Evolutionary conservation across 306 rosid genomes (phyloP).

Genomic region (Nissolia schottii): DNA sequence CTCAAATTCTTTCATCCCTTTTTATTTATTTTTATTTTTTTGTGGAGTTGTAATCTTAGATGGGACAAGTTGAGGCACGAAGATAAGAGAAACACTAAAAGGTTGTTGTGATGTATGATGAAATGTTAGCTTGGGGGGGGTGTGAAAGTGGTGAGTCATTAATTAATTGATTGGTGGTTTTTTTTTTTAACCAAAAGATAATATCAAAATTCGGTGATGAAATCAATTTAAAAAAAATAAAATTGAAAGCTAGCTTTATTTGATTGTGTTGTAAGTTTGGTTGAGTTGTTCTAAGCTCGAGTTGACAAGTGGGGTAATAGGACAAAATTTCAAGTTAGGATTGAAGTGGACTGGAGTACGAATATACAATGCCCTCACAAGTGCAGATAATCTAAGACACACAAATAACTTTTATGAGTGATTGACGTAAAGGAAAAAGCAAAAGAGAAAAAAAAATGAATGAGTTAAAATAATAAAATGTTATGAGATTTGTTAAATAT

Average conservation of each 20-base stretch:
- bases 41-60: background rate
- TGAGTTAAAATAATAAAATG: no score
- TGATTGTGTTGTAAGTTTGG: background rate
- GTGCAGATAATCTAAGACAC: no score
- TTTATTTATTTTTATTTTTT: background rate
- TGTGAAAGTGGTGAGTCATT: background rate
- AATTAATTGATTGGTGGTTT: conserved; percentile 5
- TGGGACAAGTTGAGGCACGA: background rate
- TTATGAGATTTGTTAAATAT: no score
- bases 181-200: background rate
- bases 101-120: background rate
- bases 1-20: background rate
- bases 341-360: background rate
- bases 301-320: no score
- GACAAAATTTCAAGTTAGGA: background rate
- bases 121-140: background rate
- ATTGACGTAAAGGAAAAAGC: no score
- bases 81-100: background rate
- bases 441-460: no score
- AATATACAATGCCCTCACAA: no score
- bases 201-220: background rate
- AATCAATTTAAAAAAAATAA: conserved; percentile 13
- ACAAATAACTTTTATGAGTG: no score
- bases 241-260: background rate
- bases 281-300: no score